Conservation (phyloP, 228 moss, liverwort and hornwort species). For the Sphagnum magellanicum region DNA sequence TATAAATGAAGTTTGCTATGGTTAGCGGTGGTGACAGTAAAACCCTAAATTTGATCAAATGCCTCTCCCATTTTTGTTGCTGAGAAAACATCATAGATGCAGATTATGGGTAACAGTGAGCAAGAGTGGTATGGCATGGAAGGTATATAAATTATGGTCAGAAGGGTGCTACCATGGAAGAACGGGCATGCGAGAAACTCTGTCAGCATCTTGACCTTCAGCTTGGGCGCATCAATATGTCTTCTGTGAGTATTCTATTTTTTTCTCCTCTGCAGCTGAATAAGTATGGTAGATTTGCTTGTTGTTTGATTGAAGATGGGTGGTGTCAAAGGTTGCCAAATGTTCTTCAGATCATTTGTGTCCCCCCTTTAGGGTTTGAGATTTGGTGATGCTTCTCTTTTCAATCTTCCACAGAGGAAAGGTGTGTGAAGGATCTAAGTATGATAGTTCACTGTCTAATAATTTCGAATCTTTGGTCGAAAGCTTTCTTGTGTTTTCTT, state of each 20-base stretch:
- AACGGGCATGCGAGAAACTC: conserved; percentile 43
- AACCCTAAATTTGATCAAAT: background rate
- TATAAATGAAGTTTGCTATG: no score
- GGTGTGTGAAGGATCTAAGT: background rate
- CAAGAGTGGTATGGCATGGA: background rate
- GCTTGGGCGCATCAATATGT: conserved; percentile 39
- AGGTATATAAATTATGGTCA: conserved; percentile 67
- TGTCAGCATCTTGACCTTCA: conserved; percentile 33
- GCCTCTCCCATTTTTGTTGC: background rate
- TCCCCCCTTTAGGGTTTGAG: no score
- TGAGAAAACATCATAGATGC: no score
- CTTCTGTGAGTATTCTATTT: conserved; percentile 17
- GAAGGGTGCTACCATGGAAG: conserved; percentile 54
- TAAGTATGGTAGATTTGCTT: background rate
- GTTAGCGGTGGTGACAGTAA: background rate
- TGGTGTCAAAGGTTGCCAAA: background rate
- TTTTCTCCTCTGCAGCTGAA: background rate
- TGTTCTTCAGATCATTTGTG: background rate
- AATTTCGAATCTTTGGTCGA: background rate
- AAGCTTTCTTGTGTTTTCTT: background rate
- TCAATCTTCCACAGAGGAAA: no score
- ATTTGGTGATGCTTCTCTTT: no score
- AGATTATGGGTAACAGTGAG: background rate
- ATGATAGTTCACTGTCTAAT: background rate
- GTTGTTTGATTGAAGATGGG: background rate